A percentile compares a stretch with the other conserved stretches of the same genome.
Conservation (phyloP, 208 protist species). For the Paratrypanosoma confusum region DNA sequence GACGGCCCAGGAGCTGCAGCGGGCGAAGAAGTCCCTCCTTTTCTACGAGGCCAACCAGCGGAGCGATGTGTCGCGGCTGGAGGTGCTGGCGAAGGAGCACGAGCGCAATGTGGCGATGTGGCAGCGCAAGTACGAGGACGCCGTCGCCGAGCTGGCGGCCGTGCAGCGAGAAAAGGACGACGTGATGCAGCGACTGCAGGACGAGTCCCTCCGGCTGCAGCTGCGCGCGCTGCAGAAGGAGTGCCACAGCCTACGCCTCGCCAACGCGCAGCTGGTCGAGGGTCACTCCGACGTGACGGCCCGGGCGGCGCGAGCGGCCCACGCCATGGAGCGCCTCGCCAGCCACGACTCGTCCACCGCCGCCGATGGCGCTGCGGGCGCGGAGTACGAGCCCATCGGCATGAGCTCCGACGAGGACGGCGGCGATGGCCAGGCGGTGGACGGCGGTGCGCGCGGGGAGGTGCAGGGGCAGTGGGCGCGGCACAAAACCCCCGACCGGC, state of each 20-base stretch:
- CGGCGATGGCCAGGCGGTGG: neutral
- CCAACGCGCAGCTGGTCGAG: slow-evolving; percentile 2
- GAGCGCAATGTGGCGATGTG: slow-evolving; percentile 3
- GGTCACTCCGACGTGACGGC: neutral
- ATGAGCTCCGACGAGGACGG: neutral
- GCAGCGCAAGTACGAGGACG: slow-evolving; percentile 3
- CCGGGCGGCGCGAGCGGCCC: neutral
- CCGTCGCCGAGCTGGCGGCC: neutral
- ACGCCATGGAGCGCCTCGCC: neutral
- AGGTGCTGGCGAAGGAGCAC: slow-evolving; percentile 5
- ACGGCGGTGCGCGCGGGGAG: too few relatives aligned
- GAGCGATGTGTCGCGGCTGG: neutral
- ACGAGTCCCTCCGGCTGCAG: slow-evolving; percentile 2
- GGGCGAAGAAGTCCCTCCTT: neutral
- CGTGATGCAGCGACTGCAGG: slow-evolving; percentile 1
- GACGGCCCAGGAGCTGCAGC: neutral
- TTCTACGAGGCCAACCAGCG: neutral
- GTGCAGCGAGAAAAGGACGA: neutral
- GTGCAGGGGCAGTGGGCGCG: too few relatives aligned
- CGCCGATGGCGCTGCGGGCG: neutral
- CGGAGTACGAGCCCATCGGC: neutral
- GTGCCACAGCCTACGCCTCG: slow-evolving; percentile 2
- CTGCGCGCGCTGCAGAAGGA: slow-evolving; percentile 2
- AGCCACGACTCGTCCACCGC: neutral
- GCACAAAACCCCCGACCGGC: too few relatives aligned